Conservation (phyloP, 768 basidiomycete genomes). For the Mycena rosella region DNA sequence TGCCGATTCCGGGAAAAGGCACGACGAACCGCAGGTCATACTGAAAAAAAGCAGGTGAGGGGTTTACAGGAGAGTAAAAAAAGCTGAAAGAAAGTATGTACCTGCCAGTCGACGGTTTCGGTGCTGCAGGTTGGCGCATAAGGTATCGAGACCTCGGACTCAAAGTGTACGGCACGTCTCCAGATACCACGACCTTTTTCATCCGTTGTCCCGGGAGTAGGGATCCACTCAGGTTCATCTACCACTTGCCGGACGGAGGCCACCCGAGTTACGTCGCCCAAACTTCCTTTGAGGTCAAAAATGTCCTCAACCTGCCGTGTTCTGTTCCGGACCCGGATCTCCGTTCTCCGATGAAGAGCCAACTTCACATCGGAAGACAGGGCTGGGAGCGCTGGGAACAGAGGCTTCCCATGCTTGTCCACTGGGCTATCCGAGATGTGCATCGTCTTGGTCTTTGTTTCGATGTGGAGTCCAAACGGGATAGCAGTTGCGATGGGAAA, state of each 20-base stretch:
- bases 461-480: slow-evolving; percentile 25
- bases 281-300: slow-evolving; percentile 5
- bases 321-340: background rate
- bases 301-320: slow-evolving; percentile 11
- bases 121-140: slow-evolving; percentile 26
- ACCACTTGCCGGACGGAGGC: slow-evolving; percentile 13
- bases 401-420: slow-evolving; percentile 29
- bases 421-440: slow-evolving; percentile 14
- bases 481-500: slow-evolving; percentile 26
- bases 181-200: slow-evolving; percentile 26
- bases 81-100: background rate
- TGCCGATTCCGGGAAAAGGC: slow-evolving; percentile 30
- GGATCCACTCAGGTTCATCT: slow-evolving; percentile 30
- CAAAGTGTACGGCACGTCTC: slow-evolving; percentile 25
- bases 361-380: slow-evolving; percentile 30
- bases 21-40: slow-evolving; percentile 19
- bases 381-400: slow-evolving; percentile 28
- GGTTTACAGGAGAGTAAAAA: background rate
- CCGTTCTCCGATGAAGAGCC: background rate
- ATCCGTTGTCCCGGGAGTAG: slow-evolving; percentile 7
- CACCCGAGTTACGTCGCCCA: slow-evolving; percentile 24
- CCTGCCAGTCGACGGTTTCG: slow-evolving; percentile 25
- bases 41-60: background rate
- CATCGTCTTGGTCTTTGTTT: slow-evolving; percentile 31
- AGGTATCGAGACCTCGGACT: slow-evolving; percentile 15